Conservation (phyloP, 2,329 filamentous ascomycete species). For the Colletotrichum scovillei region DNA sequence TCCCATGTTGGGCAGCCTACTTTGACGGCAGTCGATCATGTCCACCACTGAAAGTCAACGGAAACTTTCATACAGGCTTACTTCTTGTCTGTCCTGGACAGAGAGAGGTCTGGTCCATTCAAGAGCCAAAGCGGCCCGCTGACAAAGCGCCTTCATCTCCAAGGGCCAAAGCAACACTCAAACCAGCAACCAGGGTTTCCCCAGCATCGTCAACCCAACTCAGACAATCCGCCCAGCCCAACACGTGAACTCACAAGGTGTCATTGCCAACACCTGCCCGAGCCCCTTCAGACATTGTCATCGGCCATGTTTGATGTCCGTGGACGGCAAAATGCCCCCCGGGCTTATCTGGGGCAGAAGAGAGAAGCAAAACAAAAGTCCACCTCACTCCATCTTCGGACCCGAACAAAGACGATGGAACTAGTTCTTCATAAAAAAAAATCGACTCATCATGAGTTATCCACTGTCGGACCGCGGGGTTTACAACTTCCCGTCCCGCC, state of each 20-base stretch:
- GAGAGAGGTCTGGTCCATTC: background rate
- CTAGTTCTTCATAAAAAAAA: background rate
- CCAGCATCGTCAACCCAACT: conserved; percentile 23
- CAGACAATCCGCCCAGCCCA: conserved; percentile 18
- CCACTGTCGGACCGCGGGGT: conserved; percentile 25
- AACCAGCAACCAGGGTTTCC: conserved; percentile 14
- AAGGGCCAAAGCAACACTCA: background rate
- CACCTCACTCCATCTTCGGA: background rate
- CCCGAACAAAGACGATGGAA: background rate
- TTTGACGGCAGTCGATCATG: conserved; percentile 8
- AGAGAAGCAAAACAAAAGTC: background rate
- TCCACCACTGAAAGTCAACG: background rate
- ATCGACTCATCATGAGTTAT: conserved; percentile 8
- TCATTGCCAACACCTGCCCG: conserved; percentile 14
- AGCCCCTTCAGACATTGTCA: conserved; percentile 24
- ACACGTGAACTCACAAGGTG: conserved; percentile 28
- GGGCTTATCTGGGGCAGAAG: conserved; percentile 15
- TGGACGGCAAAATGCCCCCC: background rate
- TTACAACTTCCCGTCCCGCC: conserved; percentile 31
- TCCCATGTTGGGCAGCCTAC: background rate
- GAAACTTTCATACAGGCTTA: background rate
- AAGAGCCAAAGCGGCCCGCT: conserved; percentile 15
- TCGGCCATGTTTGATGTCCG: conserved; percentile 4
- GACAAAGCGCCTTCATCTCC: conserved; percentile 19
- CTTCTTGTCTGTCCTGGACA: background rate